Conservation (phyloP, 2,329 filamentous ascomycete species). For the Neonectria ditissima region DNA sequence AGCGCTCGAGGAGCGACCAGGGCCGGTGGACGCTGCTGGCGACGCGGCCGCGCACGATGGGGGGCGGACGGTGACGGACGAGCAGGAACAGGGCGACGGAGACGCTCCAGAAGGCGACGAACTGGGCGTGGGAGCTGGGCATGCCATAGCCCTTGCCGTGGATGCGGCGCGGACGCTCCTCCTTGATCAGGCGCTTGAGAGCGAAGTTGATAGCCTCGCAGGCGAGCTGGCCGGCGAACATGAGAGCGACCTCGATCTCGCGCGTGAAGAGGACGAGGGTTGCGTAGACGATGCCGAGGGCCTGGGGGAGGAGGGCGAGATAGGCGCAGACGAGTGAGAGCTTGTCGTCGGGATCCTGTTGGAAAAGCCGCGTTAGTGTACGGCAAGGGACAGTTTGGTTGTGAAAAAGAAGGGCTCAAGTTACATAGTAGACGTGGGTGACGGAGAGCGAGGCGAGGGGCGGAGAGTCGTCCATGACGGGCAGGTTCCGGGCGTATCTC, state of each 20-base stretch:
- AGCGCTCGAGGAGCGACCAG: slow-evolving; percentile 71
- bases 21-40: slow-evolving; percentile 52
- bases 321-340: slow-evolving; percentile 91
- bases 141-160: slow-evolving; percentile 97
- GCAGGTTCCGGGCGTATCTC: slow-evolving; percentile 6
- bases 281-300: slow-evolving; percentile 88
- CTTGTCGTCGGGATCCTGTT: slow-evolving; percentile 84
- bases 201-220: slow-evolving; percentile 93
- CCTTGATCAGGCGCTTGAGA: slow-evolving; percentile 91
- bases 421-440: slow-evolving; percentile 95
- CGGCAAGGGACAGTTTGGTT: slow-evolving; percentile 2
- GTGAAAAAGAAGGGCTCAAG: not conserved
- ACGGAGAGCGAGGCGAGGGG: slow-evolving; percentile 90
- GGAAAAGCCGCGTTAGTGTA: slow-evolving; percentile 11
- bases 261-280: slow-evolving; percentile 92
- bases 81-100: slow-evolving; percentile 88
- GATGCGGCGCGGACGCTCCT: slow-evolving; percentile 86
- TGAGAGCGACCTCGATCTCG: slow-evolving; percentile 87
- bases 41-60: slow-evolving; percentile 23
- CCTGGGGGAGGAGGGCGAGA: slow-evolving; percentile 94
- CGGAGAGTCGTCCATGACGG: slow-evolving; percentile 45
- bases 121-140: slow-evolving; percentile 95
- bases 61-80: slow-evolving; percentile 76
- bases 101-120: slow-evolving; percentile 90
- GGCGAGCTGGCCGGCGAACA: slow-evolving; percentile 90